Evolutionary conservation across 1,284 basidiomycete genomes (phyloP).

Genomic region (Golubevia sp.): DNA sequence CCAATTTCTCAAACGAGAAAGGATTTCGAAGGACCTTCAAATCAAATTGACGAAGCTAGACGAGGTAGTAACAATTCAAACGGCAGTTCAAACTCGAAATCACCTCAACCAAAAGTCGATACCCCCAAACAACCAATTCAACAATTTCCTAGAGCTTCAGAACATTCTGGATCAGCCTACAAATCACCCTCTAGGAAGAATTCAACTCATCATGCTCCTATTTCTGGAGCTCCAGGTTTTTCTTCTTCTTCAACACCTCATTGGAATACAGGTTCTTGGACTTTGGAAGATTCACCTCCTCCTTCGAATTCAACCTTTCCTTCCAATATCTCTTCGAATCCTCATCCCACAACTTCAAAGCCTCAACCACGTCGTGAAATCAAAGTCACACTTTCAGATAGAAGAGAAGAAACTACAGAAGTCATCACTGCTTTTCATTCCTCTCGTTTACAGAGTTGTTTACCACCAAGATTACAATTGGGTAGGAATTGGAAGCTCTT

Average conservation of each 20-base stretch:
- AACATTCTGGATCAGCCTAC: background rate
- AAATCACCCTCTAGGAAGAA: too few species aligned
- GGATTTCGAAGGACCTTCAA: background rate
- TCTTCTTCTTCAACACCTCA: slow-evolving; percentile 21
- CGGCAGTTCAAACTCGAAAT: slow-evolving; percentile 20
- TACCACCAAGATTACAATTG: slow-evolving; percentile 81
- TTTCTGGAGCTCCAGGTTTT: slow-evolving; percentile 52
- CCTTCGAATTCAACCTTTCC: slow-evolving; percentile 8
- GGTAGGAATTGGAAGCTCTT: slow-evolving; percentile 81
- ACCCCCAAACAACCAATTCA: background rate
- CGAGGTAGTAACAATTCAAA: slow-evolving; percentile 2
- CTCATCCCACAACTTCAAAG: background rate
- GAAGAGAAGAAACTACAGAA: slow-evolving; percentile 38
- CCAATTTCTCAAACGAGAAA: background rate
- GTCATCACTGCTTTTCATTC: slow-evolving; percentile 46
- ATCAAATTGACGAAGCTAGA: background rate
- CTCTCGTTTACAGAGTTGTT: slow-evolving; percentile 34
- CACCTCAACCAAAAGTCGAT: slow-evolving; percentile 27
- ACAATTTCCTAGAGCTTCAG: background rate
- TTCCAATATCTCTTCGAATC: background rate
- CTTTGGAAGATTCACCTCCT: slow-evolving; percentile 12
- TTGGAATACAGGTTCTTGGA: slow-evolving; percentile 57
- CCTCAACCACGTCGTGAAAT: slow-evolving; percentile 19
- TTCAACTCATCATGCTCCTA: slow-evolving; percentile 12
- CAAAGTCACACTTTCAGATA: slow-evolving; percentile 33